Conservation (phyloP, 306 rosid species). For the Gastrolobium bilobum region DNA sequence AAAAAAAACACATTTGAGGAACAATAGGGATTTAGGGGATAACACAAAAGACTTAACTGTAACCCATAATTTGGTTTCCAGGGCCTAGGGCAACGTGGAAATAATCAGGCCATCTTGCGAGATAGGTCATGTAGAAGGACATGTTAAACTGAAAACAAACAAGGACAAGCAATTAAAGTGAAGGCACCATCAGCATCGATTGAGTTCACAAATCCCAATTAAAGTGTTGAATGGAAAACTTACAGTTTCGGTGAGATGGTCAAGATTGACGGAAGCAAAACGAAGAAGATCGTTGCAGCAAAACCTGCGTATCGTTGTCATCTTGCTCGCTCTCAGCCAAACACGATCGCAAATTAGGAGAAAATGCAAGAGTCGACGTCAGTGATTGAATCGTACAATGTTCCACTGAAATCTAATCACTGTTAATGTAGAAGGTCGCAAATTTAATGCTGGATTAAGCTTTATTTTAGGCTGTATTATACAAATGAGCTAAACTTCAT, state of each 20-base stretch:
- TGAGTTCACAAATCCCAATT: too few species aligned
- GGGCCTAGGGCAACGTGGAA: constrained; percentile 94
- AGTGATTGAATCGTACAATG: too few species aligned
- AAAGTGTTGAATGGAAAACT: background rate
- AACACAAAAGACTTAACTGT: constrained; percentile 69
- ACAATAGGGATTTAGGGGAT: too few species aligned
- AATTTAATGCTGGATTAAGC: too few species aligned
- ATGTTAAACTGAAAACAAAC: constrained; percentile 75
- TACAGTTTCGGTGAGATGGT: constrained; percentile 98
- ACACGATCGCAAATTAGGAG: constrained; percentile 1
- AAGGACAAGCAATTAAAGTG: background rate
- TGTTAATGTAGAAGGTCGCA: too few species aligned
- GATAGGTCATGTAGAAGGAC: constrained; percentile 98
- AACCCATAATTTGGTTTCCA: constrained; percentile 88
- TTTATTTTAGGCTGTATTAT: too few species aligned
- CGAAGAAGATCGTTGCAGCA: constrained; percentile 98
- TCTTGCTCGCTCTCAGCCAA: constrained; percentile 29
- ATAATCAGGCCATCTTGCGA: constrained; percentile 98
- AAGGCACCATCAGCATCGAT: background rate
- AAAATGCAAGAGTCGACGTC: background rate
- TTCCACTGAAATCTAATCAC: too few species aligned
- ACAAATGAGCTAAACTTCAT: too few species aligned
- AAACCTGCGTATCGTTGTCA: constrained; percentile 96
- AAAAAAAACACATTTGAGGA: too few species aligned
- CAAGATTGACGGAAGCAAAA: constrained; percentile 84